Evolutionary conservation across 495 filamentous ascomycete species (phyloP).

Genomic region (Echria macrotheca): DNA sequence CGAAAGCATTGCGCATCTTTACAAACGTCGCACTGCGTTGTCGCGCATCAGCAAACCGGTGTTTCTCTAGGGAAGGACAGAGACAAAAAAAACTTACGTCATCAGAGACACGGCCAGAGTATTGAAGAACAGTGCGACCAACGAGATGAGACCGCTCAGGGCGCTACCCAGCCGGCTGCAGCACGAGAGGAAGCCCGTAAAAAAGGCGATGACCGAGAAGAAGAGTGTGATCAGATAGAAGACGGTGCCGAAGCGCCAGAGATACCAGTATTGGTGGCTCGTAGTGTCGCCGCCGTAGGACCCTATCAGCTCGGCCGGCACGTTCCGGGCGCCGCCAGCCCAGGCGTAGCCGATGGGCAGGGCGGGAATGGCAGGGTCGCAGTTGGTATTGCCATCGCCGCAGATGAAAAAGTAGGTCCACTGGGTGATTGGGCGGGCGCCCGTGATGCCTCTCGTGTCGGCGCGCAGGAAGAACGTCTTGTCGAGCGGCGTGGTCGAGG

Average conservation of each 20-base stretch:
- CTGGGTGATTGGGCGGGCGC: constrained; percentile 57
- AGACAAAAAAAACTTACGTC: constrained; percentile 50
- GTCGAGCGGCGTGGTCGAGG: constrained; percentile 55
- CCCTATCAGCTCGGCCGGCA: constrained; percentile 39
- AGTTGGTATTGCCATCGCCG: constrained; percentile 43
- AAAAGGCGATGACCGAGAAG: constrained; percentile 51
- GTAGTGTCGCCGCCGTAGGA: constrained; percentile 43
- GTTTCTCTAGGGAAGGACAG: too few species aligned
- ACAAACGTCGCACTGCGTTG: constrained; percentile 60
- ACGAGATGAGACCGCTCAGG: constrained; percentile 34
- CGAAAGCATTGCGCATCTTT: constrained; percentile 67
- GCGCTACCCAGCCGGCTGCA: constrained; percentile 44
- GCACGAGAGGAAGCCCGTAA: constrained; percentile 47
- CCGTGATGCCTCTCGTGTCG: constrained; percentile 62
- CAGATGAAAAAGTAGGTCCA: constrained; percentile 85
- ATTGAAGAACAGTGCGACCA: constrained; percentile 39
- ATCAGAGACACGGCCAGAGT: constrained; percentile 45
- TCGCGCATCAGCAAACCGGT: too few species aligned
- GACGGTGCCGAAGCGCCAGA: constrained; percentile 63
- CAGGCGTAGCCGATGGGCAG: constrained; percentile 48
- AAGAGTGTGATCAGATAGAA: constrained; percentile 70
- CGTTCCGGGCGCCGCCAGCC: constrained; percentile 32
- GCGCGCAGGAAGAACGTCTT: constrained; percentile 78
- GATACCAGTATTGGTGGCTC: constrained; percentile 45
- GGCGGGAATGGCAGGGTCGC: constrained; percentile 38